Evolutionary conservation across 148 eudicot species (phyloP), one percentile per base, ranked within the genome.

Genomic region (Fagopyrum homotropicum): DNA sequence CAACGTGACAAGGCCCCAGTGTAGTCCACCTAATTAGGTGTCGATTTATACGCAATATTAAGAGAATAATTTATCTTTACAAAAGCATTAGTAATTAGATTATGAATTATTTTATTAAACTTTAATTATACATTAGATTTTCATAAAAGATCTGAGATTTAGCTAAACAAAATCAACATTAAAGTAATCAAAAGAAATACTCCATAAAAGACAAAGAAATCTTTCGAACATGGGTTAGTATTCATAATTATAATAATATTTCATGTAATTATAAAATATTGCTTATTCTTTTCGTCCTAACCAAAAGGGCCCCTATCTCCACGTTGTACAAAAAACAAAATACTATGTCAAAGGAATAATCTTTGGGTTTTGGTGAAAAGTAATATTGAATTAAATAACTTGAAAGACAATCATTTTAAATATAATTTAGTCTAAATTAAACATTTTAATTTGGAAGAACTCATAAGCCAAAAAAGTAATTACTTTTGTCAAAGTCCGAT

Each of bases 61-160:
- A 35, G 40, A 35, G 40, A 35, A 35, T 35, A 35, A 35, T 35
- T 8, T 61, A 61, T 61, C 44, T 61, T 61, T 30, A 29, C 1
- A 9, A 59, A 59, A 26, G 44, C 69, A 9, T 11, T 61, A 61
- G 2, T 30, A 12, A 30, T 61, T 30, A 61, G 16, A 29, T 63
- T 63, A 63, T 40, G 47, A 22, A 14, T 40, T 14, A 66, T 35
- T n/a, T 29, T 29, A 29, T 29, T 29, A 14, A 63, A 63, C 5
- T 35, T 12, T 63, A 3, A 64, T 66, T 66, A 6, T 66, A 40
- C 1, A 35, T 40, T 66, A 9, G 71, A 66, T 66, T 40, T 46
- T 66, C 46, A 66, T 66, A 45, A 66, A 15, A 66, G 71, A 46
- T 40, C 9, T 40, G n/a, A 66, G 71, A 66, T 66, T 66, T 66